Evolutionary conservation across 2,329 filamentous ascomycete species (phyloP).

Genomic region (Teratosphaeria pseudoeucalypti): DNA sequence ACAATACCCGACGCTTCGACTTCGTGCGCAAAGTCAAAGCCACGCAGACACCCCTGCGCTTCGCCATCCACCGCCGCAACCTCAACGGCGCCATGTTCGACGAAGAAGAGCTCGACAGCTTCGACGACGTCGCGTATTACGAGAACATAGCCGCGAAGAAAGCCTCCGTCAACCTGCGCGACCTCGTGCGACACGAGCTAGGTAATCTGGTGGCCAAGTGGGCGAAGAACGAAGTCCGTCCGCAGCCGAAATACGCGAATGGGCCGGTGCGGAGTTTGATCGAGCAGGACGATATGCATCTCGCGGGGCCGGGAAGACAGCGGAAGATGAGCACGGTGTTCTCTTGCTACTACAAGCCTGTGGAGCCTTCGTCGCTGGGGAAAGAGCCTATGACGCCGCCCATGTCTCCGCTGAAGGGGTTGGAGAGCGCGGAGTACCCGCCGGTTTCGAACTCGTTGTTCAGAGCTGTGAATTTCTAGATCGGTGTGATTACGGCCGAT

Average conservation of each 20-base stretch:
- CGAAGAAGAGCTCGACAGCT: constrained; percentile 29
- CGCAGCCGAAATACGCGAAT: neutral
- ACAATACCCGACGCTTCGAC: constrained; percentile 29
- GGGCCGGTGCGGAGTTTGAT: neutral
- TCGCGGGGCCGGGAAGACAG: constrained; percentile 3
- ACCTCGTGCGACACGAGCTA: constrained; percentile 8
- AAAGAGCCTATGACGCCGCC: neutral
- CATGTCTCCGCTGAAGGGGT: neutral
- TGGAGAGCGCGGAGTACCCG: neutral
- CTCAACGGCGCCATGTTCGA: constrained; percentile 5
- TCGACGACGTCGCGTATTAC: constrained; percentile 24
- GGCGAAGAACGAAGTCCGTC: constrained; percentile 1
- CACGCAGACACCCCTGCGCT: constrained; percentile 29
- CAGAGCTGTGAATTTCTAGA: neutral
- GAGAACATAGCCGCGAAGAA: constrained; percentile 7
- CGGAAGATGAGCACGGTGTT: constrained; percentile 15
- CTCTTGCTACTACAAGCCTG: constrained; percentile 16
- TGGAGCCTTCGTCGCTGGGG: neutral
- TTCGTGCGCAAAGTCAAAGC: constrained; percentile 34
- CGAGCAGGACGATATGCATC: neutral
- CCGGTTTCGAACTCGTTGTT: neutral
- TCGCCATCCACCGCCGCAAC: constrained; percentile 28
- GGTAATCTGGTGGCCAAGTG: constrained; percentile 1
- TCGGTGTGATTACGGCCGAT: neutral
- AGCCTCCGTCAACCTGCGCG: constrained; percentile 8